Evolutionary conservation across 2,329 filamentous ascomycete genomes (phyloP), one percentile per base, ranked within the genome.

Genomic region (Trichoderma koningiopsis): DNA sequence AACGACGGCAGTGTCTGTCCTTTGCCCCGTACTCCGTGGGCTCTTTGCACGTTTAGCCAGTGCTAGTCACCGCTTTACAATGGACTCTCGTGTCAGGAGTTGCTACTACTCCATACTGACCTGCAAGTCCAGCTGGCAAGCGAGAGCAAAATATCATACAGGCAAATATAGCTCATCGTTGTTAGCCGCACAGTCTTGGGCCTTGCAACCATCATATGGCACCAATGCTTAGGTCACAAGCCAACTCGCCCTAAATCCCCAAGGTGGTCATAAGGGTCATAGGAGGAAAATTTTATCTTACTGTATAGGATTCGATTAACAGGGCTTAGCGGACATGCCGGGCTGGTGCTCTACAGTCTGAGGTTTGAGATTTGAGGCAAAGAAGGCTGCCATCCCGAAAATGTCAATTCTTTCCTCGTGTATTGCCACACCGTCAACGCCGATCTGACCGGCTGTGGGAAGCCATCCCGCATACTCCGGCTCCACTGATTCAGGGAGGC

Each of bases 401-500:
- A 29, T 27, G 52, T 31, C 27, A 27, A 27, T 4, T 40, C 33
- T 53, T 53, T 16, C 40, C 57, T 61, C 33, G 55, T 24, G 58
- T 40, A 55, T 68, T 27, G 65, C 65, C 65, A 68, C 56, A 61
- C 47, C 57, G 65, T 68, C 40, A 55, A 56, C 61, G 61, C 43
- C 62, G 55, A 64, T 64, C 68, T 69, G 52, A 49, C 62, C 61
- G 68, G 68, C 61, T 56, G 61, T 68, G 57, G 33, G 40, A 55
- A 65, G 35, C 55, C 47, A 69, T 69, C 61, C 68, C 68, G 68
- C 68, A 33, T 56, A 60, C 57, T 69, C 61, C 68, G 68, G 61
- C 68, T 66, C 68, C 68, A 69, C 68, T 35, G 35, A 24, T 47
- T 47, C 57, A 60, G 47, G 57, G 65, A 60, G 65, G 33, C 65